Conservation (phyloP, 371 early-diverging fungal genomes). For the Amoeboaphelidium occidentale region DNA sequence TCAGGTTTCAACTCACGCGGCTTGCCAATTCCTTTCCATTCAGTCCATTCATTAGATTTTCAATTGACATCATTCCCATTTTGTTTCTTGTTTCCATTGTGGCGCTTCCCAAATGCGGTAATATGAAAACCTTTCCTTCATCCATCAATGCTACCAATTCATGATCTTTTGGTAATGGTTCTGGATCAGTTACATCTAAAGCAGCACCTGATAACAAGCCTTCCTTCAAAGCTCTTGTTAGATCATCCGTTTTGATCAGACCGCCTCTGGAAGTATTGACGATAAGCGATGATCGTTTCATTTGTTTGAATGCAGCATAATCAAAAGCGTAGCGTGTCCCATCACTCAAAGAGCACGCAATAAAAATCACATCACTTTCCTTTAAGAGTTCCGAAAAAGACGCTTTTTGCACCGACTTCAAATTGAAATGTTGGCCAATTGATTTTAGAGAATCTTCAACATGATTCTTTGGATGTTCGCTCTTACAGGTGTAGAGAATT, state of each 20-base stretch:
- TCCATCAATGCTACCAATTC: constrained; percentile 26
- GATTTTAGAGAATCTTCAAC: background rate
- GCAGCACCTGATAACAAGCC: constrained; percentile 25
- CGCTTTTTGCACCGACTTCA: background rate
- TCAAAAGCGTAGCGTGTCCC: constrained; percentile 45
- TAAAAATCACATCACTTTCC: constrained; percentile 38
- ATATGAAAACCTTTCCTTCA: background rate
- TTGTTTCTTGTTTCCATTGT: constrained; percentile 51
- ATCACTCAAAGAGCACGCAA: constrained; percentile 41
- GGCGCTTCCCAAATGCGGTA: constrained; percentile 52
- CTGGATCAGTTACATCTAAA: constrained; percentile 65
- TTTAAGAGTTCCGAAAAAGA: constrained; percentile 23
- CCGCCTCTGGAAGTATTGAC: constrained; percentile 61
- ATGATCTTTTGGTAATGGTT: constrained; percentile 39
- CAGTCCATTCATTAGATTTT: constrained; percentile 25
- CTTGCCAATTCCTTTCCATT: constrained; percentile 10
- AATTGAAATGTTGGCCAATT: background rate
- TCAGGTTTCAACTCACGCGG: too few species aligned
- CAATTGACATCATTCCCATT: constrained; percentile 44
- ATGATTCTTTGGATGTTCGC: too few species aligned
- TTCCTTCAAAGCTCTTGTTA: constrained; percentile 38
- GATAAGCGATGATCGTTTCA: constrained; percentile 42
- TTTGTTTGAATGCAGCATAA: constrained; percentile 26
- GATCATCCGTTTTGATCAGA: constrained; percentile 43
- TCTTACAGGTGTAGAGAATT: constrained; percentile 28